Base-by-base conservation (phyloP, 495 filamentous ascomycete genomes). In the Hypoxylon rickii region DNA sequence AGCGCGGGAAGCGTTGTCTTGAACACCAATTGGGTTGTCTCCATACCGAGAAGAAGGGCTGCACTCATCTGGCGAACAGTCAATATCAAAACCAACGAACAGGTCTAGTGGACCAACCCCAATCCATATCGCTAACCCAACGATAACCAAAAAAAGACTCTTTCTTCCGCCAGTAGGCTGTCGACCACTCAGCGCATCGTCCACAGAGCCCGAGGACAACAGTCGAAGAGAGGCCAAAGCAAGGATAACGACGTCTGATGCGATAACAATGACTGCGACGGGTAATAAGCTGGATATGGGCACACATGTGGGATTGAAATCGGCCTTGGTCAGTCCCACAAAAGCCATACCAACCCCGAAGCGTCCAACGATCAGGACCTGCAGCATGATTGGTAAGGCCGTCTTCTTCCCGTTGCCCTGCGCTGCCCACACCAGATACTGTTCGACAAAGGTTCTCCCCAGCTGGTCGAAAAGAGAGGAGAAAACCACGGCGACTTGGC, bases 401-500 rank as follows among this genome's bases (percentile, higher is more conserved):
- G 58, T 49, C 49, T 70, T 73, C 41, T 62, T 55, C 43, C 63
- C 71, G 38, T 61, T 66, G 10, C 22, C 65, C 58, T 65, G 75
- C 50, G 70, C 51, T 20, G 61, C 76, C 78, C 80, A 83, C 34
- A 77, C 48, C 31, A 83, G 61, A 53, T 79, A 82, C 64, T 81
- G 78, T 53, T 79, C 76, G 51, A 80, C 56, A 33, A 70, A 72
- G 37, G 78, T 69, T 34, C 79, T 69, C 26, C 68, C 78, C 7
- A 81, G 48, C 63, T 83, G 80, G 53, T 83, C 80, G 66, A 82
- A 78, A 15, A 76, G 41, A 22, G 78, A 74, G 17, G 78, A 72
- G 46, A 81, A 78, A 11, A 78, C 64, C 20, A 77, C 65, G 10
- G 72, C 72, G 20, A 75, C 64, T 60, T 81, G 79, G 62, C 80